Base-by-base conservation (phyloP, 2,329 filamentous ascomycete genomes). In the Nannizzia gypsea region DNA sequence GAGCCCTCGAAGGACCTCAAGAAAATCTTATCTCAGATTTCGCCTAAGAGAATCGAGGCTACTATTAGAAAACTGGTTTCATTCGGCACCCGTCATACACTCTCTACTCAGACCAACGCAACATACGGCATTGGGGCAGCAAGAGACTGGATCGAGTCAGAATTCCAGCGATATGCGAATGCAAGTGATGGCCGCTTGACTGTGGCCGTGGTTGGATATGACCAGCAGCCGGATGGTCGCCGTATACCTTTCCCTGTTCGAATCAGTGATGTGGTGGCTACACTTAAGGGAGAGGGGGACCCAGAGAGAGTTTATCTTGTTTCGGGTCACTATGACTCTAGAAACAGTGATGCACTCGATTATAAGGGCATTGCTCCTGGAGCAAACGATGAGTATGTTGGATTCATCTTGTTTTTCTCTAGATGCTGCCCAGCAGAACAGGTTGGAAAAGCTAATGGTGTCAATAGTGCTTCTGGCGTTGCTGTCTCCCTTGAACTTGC, bases 91-190 rank as follows among this genome's bases (percentile, higher is more conserved):
- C 56, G 60, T 3, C 60, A 61, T 20, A 61, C 60, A 1, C 60
- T 61, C 31, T 61, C 60, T 17, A 61, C 60, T 9, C 60, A 61
- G 28, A 61, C 60, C 20, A 61, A 61, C 31, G 44, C 60, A n/a
- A 61, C 60, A 2, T 42, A 61, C 31, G 60, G 60, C 48, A 61
- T 61, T 28, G 60, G 60, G 15, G 60, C 60, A 9, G 60, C 60
- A 22, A 55, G 60, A 26, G 48, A 61, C 13, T 61, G 60, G 60
- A 61, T 61, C 20, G 60, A 46, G 22, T 46, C 60, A 1, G 60
- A 61, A 38, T 61, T 61, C 17, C 57, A 61, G 26, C 60, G 60
- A n/a, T 61, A 61, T 20, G 60, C 60, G 20, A 38, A 56, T 15
- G 56, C 44, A 13, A 61, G 60, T 31, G 60, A 59, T 46, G 60